A percentile compares a stretch with the other conserved stretches of the same genome.
Evolutionary conservation across 768 basidiomycete species (phyloP).

Genomic region (Mycena haematopus): DNA sequence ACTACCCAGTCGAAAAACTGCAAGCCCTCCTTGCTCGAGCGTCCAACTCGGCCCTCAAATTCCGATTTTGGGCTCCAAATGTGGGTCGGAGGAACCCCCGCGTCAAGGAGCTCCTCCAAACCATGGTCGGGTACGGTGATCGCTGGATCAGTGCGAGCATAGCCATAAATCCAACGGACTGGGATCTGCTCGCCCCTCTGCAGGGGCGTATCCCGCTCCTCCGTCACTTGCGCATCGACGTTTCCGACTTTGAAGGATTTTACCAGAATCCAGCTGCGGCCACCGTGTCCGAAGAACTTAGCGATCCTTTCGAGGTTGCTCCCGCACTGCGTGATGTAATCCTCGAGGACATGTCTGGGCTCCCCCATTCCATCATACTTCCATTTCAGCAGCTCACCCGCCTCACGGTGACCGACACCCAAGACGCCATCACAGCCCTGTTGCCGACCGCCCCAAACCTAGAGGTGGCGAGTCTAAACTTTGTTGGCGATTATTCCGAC

Average conservation of each 20-base stretch:
- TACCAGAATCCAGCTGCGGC: background rate
- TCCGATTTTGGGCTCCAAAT: background rate
- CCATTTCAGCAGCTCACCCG: slow-evolving; percentile 13
- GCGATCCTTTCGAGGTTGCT: slow-evolving; percentile 18
- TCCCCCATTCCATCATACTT: background rate
- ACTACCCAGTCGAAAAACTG: background rate
- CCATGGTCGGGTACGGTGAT: background rate
- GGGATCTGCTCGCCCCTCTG: background rate
- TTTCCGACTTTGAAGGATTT: background rate
- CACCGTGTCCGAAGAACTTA: background rate
- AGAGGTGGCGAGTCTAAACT: slow-evolving; percentile 8
- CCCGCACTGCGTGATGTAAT: slow-evolving; percentile 11
- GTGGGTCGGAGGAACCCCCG: background rate
- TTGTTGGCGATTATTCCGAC: background rate
- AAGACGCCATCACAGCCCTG: fast-evolving
- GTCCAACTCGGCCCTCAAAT: slow-evolving; percentile 5
- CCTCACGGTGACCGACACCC: background rate
- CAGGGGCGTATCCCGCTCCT: slow-evolving; percentile 10
- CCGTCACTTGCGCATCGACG: slow-evolving; percentile 8
- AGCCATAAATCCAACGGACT: background rate
- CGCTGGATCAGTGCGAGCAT: slow-evolving; percentile 14
- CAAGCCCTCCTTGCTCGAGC: slow-evolving; percentile 10
- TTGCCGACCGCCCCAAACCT: slow-evolving; percentile 5
- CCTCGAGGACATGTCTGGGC: slow-evolving; percentile 9
- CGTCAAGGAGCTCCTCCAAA: background rate